Percentiles rank a stretch among this genome's conserved stretches.
Evolutionary conservation across 768 basidiomycete genomes (phyloP).

Genomic region (Lanmaoa rubissima): DNA sequence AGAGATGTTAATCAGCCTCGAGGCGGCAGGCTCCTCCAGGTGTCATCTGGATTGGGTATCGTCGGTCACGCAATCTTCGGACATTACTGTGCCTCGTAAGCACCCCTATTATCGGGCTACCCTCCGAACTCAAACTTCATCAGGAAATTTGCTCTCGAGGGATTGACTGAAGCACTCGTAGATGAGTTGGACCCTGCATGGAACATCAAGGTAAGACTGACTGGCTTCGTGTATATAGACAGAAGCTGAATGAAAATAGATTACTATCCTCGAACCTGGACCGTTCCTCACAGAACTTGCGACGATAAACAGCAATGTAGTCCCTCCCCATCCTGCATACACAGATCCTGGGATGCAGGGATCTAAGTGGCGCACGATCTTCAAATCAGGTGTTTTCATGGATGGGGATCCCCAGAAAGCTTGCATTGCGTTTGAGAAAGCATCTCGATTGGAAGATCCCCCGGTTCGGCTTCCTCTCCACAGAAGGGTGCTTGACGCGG

Average conservation of each 20-base stretch:
- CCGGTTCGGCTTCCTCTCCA: slow-evolving; percentile 24
- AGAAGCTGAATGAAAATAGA: background rate
- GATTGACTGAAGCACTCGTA: slow-evolving; percentile 22
- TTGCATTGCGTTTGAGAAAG: slow-evolving; percentile 17
- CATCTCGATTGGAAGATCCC: slow-evolving; percentile 18
- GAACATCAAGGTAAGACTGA: slow-evolving; percentile 18
- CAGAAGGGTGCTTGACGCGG: background rate
- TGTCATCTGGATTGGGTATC: slow-evolving; percentile 31
- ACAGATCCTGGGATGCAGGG: slow-evolving; percentile 7
- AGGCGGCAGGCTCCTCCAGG: slow-evolving; percentile 36
- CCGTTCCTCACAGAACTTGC: slow-evolving; percentile 10
- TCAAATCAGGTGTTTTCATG: background rate
- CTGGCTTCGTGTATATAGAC: background rate
- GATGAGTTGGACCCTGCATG: slow-evolving; percentile 12
- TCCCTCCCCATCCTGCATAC: slow-evolving; percentile 19
- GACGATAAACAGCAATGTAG: background rate
- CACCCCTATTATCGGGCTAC: background rate
- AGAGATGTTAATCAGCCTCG: slow-evolving; percentile 36
- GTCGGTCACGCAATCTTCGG: background rate
- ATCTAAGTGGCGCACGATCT: slow-evolving; percentile 3
- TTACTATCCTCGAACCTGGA: slow-evolving; percentile 23
- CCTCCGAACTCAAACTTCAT: background rate
- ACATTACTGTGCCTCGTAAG: slow-evolving; percentile 31
- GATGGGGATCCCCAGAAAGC: slow-evolving; percentile 24
- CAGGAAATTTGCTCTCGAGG: slow-evolving; percentile 29